Base-by-base conservation (phyloP, 495 filamentous ascomycete genomes). In the Xylaria venustula region DNA sequence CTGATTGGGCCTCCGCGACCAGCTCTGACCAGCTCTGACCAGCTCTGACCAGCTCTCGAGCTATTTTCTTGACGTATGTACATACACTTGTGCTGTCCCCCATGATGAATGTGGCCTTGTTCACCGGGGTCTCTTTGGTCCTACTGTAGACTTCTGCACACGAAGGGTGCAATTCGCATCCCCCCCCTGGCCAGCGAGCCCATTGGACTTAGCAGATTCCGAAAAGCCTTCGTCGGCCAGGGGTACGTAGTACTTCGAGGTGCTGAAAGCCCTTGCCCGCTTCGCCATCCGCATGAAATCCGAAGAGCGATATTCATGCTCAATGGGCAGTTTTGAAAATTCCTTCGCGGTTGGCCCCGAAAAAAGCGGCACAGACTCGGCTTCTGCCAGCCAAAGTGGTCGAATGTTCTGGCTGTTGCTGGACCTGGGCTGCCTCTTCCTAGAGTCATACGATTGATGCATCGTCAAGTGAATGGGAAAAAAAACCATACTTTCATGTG, bases 221-320 rank as follows among this genome's bases (percentile, higher is more conserved):
- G 37, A 40, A 12, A 40, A 40, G 7, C 14, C 37, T 15, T 5
- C 6, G 3, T 12, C 7, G 37, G 37, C 14, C 7, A 15, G 37
- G 37, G 37, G 14, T 11, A 3, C 5, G 30, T 34, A 14, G 23
- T 36, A 3, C n/a, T n/a, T n/a, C n/a, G 36, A 41, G 52, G 34
- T 1, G 36, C 37, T 44, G 50, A 54, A 42, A n/a, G 7, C 1
- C 25, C 40, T 25, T 22, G 8, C 8, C 7, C 15, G 11, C 15
- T 32, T 44, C 36, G 36, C 53, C 17, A 15, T 34, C 17, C 37
- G 26, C n/a, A 9, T 30, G 17, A 55, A 45, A 32, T 55, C 53
- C 53, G 53, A 55, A 55, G 53, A 45, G 53, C 53, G 53, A 55
- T 15, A 40, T 12, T 34, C 30, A n/a, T n/a, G n/a, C n/a, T n/a